Evolutionary conservation across 2,329 filamentous ascomycete species (phyloP), one percentile per base, ranked within the genome.

Genomic region (Botrytis hyacinthi): DNA sequence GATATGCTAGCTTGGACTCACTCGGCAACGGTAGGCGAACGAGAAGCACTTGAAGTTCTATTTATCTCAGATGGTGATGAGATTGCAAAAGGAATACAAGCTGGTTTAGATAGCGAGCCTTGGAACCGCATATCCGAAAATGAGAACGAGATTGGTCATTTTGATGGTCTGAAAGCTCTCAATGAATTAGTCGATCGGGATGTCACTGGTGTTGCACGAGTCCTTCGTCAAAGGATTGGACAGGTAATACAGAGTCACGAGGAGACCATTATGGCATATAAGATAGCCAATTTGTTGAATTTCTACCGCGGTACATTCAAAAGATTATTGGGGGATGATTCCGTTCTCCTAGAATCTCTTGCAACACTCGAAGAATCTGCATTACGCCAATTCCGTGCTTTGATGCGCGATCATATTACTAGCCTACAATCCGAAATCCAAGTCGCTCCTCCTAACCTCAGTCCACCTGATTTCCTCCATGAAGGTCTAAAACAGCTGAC

Each of bases 1-100:
- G 96, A 99, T 80, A 99, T 99, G 95, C 87, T 99, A 22, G 96
- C 96, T 8, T 99, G 96, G 96, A 90, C 92, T 9, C 96, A 99
- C 81, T 97, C 96, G 0, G 93, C 95, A 4, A 92, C 95, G 0
- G 96, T 99, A 1, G 97, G 95, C 46, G 96, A 99, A 82, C 89
- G 93, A 70, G 96, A 99, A 82, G 94, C 95, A 0, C 86, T 99
- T 9, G 95, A 98, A 81, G 90, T 94, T 2, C 85, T 99, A 0
- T 99, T 99, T 80, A 91, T 98, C 60, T 92, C 92, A 0, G 95
- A 98, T 75, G 95, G 93, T 3, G 93, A 96, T 75, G 94, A 97
- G 79, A 93, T 98, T 73, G 92, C 92, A 40, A 93, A 90, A 76
- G 93, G 92, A 0, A 91, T 98, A 40, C 90, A 93, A 79, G 90